A percentile compares a stretch with the other conserved stretches of the same genome.
These are phyloP conservation scores for Ceratobasidium theobromae DNA, from an alignment of 1,284 basidiomycete species.

Conservation along the genomic window DNA sequence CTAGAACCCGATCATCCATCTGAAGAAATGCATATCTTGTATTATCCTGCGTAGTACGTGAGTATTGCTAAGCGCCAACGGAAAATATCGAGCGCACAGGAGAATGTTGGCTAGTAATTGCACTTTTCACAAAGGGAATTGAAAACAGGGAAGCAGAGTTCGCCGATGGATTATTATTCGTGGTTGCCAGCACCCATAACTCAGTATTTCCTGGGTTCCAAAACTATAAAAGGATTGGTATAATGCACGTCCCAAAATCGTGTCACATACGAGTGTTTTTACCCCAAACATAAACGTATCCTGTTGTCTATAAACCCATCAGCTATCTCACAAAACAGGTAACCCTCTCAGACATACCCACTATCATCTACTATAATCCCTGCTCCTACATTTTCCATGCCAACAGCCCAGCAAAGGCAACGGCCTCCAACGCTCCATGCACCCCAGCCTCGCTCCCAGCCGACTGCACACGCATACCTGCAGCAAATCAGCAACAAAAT, in stretches of 20 bases:
- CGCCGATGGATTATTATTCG: not conserved
- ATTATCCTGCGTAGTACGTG: slow-evolving; percentile 65
- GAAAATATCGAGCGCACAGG: slow-evolving; percentile 57
- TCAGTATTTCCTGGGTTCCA: slow-evolving; percentile 92
- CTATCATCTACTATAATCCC: slow-evolving; percentile 55
- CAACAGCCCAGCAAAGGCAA: slow-evolving; percentile 75
- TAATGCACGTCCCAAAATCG: slow-evolving; percentile 4
- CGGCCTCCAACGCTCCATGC: slow-evolving; percentile 91
- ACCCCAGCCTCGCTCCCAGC: slow-evolving; percentile 87
- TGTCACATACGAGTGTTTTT: slow-evolving; percentile 56
- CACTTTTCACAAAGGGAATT: slow-evolving; percentile 88
- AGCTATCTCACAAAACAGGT: slow-evolving; percentile 36
- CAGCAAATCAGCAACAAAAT: not conserved
- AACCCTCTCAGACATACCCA: slow-evolving; percentile 40
- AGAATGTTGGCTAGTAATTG: slow-evolving; percentile 87
- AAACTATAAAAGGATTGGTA: slow-evolving; percentile 57
- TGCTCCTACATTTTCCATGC: slow-evolving; percentile 56
- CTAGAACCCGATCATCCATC: slow-evolving; percentile 89
- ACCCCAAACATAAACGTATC: slow-evolving; percentile 87
- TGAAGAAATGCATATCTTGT: slow-evolving; percentile 94
- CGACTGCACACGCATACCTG: slow-evolving; percentile 84
- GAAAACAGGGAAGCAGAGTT: slow-evolving; percentile 20
- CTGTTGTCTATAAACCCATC: slow-evolving; percentile 55
- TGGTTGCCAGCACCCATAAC: slow-evolving; percentile 60
- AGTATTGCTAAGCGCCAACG: slow-evolving; percentile 9